Conservation (phyloP, 2,329 filamentous ascomycete species). For the Davidsoniella eucalypti region DNA sequence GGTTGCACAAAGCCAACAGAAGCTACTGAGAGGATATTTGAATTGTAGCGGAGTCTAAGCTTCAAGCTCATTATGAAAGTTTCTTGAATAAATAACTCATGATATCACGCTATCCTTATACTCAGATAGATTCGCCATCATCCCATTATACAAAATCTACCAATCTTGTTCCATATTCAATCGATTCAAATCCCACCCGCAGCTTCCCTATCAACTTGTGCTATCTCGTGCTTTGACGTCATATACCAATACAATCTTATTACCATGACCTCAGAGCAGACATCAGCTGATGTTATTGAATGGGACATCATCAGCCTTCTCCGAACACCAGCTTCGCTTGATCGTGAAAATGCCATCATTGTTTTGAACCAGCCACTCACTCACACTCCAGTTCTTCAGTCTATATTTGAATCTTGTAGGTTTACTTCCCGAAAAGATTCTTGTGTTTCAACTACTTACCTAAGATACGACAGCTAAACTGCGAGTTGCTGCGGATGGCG, state of each 20-base stretch:
- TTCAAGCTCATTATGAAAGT: too few relatives aligned
- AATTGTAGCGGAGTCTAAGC: too few relatives aligned
- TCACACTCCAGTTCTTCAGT: slow-evolving; percentile 29
- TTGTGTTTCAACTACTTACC: not conserved
- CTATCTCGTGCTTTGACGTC: not conserved
- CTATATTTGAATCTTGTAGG: slow-evolving; percentile 4
- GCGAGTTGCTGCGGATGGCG: slow-evolving; percentile 76
- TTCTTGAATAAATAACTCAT: too few relatives aligned
- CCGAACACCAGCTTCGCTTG: not conserved
- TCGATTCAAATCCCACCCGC: too few relatives aligned
- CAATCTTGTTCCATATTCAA: too few relatives aligned
- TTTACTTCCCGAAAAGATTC: not conserved
- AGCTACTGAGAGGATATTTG: too few relatives aligned
- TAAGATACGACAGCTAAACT: slow-evolving; percentile 33
- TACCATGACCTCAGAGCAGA: not conserved
- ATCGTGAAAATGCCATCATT: slow-evolving; percentile 25
- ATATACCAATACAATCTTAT: not conserved
- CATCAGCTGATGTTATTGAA: not conserved
- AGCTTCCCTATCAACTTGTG: too few relatives aligned
- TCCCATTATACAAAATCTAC: too few relatives aligned
- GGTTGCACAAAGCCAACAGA: not conserved
- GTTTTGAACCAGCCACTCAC: slow-evolving; percentile 36
- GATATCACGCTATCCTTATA: too few relatives aligned
- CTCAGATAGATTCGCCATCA: too few relatives aligned
- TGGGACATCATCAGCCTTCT: slow-evolving; percentile 10